phyloP scores from a whole-genome alignment of 1,284 basidiomycete genomes.

The Tylopilus orsonianus region DNA sequence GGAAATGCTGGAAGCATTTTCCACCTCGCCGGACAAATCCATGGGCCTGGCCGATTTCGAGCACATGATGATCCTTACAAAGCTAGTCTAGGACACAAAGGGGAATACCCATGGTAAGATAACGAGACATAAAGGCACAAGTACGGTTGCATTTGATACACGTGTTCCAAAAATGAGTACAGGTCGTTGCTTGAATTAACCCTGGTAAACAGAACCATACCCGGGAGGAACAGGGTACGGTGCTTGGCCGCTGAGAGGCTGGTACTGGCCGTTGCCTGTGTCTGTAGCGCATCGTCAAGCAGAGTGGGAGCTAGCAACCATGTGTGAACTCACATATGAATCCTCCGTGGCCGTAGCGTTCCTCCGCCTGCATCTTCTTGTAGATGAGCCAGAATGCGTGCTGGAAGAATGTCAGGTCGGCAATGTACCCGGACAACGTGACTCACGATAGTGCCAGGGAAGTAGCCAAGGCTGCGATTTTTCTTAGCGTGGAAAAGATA shows the following conservation, averaged over 20 bases:
- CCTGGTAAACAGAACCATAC: conserved; percentile 26
- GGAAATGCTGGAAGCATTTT: conserved; percentile 74
- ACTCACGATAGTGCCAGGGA: conserved; percentile 68
- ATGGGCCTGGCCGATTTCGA: conserved; percentile 69
- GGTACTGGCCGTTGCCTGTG: conserved; percentile 31
- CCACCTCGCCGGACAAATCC: conserved; percentile 62
- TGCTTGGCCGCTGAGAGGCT: conserved; percentile 19
- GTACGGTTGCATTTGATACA: conserved; percentile 1
- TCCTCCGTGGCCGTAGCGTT: conserved; percentile 67
- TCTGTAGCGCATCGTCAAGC: conserved; percentile 16
- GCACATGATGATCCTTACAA: conserved; percentile 65
- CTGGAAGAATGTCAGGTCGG: conserved; percentile 18
- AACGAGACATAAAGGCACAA: conserved; percentile 1
- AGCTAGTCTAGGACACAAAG: conserved; percentile 34
- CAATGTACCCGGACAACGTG: neutral
- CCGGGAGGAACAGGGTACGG: conserved; percentile 19
- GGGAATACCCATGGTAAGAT: neutral
- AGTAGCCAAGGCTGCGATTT: conserved; percentile 61
- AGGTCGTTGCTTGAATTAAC: conserved; percentile 1
- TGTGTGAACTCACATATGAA: conserved; percentile 52
- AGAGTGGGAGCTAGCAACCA: neutral
- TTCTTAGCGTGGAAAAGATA: conserved; percentile 2
- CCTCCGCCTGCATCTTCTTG: conserved; percentile 78
- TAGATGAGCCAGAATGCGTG: conserved; percentile 73
- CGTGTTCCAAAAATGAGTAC: neutral